Evolutionary conservation across 2,329 filamentous ascomycete species (phyloP).

Genomic region (Hirsutella rhossiliensis): DNA sequence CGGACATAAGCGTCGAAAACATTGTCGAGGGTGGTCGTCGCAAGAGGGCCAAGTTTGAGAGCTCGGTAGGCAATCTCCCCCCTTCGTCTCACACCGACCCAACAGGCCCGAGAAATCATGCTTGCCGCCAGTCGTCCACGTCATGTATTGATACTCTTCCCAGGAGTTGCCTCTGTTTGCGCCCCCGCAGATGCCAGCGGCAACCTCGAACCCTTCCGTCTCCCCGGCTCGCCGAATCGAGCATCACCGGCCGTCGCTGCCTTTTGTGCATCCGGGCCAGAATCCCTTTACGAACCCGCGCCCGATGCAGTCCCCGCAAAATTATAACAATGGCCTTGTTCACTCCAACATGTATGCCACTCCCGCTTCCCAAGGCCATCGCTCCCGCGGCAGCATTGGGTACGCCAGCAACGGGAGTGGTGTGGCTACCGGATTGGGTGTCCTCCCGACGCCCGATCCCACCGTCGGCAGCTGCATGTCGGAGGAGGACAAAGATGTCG

Average conservation of each 20-base stretch:
- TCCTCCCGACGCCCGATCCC: conserved; percentile 90
- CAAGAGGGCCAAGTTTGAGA: conserved; percentile 91
- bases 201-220: conserved; percentile 93
- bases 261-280: conserved; percentile 64
- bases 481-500: conserved; percentile 87
- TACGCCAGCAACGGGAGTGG: conserved; percentile 34
- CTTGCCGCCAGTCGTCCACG: background rate
- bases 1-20: conserved; percentile 95
- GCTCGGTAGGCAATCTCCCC: conserved; percentile 60
- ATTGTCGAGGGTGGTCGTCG: conserved; percentile 94
- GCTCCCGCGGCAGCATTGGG: conserved; percentile 51
- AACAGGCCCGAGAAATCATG: background rate
- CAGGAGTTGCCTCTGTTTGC: conserved; percentile 94
- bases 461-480: conserved; percentile 95
- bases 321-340: conserved; percentile 39
- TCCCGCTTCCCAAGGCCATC: conserved; percentile 48
- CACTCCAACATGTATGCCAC: conserved; percentile 50
- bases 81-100: background rate
- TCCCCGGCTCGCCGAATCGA: conserved; percentile 78
- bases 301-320: conserved; percentile 74
- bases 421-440: conserved; percentile 26
- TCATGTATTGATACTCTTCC: background rate
- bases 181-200: conserved; percentile 83
- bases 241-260: conserved; percentile 58
- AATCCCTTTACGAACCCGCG: conserved; percentile 70